These are phyloP conservation scores for Fusarium scirpi DNA, from an alignment of 2,329 filamentous ascomycete genomes.

Conservation along the genomic window DNA sequence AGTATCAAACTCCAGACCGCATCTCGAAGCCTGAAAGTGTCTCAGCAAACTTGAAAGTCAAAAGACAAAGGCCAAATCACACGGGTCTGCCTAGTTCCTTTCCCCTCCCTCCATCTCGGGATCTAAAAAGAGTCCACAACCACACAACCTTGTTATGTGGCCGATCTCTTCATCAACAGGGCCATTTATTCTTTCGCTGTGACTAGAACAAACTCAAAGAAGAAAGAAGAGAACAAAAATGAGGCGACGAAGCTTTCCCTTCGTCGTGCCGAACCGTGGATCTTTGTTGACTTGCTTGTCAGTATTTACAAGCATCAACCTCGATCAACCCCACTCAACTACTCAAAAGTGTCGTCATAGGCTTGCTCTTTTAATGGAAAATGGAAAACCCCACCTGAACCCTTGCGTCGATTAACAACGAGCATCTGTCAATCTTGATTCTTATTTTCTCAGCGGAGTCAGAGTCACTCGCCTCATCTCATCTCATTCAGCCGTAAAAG, in stretches of 20 bases:
- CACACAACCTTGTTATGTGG: slow-evolving; percentile 9
- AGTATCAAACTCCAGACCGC: not conserved
- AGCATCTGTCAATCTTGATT: slow-evolving; percentile 30
- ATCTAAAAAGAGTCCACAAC: slow-evolving; percentile 14
- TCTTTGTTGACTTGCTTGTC: not conserved
- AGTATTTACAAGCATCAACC: not conserved
- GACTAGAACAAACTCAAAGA: slow-evolving; percentile 12
- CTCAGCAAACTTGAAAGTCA: slow-evolving; percentile 3
- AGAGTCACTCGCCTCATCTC: slow-evolving; percentile 10
- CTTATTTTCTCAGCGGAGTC: slow-evolving; percentile 13
- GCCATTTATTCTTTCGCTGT: slow-evolving; percentile 7
- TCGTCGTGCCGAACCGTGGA: slow-evolving; percentile 34
- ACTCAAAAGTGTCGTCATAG: slow-evolving; percentile 38
- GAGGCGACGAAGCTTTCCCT: slow-evolving; percentile 28
- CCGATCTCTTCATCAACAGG: slow-evolving; percentile 33
- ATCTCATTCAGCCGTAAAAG: not conserved
- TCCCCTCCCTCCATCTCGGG: slow-evolving; percentile 32
- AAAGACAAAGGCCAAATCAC: slow-evolving; percentile 27
- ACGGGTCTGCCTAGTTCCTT: slow-evolving; percentile 16
- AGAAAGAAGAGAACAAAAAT: slow-evolving; percentile 6
- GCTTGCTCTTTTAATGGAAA: slow-evolving; percentile 5
- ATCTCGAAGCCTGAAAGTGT: slow-evolving; percentile 4
- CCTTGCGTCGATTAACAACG: slow-evolving; percentile 25
- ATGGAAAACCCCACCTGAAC: slow-evolving; percentile 28
- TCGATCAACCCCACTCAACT: slow-evolving; percentile 20